phyloP scores from a whole-genome alignment of 1,284 basidiomycete genomes.

The Bjerkandera adusta region DNA sequence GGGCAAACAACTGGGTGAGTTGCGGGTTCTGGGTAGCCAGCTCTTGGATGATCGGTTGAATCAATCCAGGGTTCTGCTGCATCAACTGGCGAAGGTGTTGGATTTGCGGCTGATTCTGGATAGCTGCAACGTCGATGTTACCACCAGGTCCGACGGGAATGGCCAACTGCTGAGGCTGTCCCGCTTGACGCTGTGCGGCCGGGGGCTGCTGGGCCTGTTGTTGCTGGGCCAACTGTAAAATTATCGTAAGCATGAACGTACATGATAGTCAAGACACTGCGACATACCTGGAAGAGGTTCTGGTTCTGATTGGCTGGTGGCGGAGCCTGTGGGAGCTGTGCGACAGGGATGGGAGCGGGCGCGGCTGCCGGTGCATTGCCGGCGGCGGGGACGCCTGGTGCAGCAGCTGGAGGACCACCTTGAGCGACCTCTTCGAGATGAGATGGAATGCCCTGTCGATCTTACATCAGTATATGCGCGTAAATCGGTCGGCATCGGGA shows the following conservation, averaged over 20 bases:
- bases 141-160: constrained; percentile 32
- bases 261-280: neutral
- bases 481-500: constrained; percentile 17
- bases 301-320: constrained; percentile 39
- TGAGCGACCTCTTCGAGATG: constrained; percentile 51
- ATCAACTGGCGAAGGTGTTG: constrained; percentile 71
- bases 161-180: constrained; percentile 18
- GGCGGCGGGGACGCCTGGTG: constrained; percentile 38
- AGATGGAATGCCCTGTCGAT: constrained; percentile 77
- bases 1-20: constrained; percentile 62
- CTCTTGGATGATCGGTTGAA: constrained; percentile 85
- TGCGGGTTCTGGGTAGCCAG: constrained; percentile 73
- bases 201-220: constrained; percentile 40
- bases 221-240: constrained; percentile 64
- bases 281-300: constrained; percentile 74
- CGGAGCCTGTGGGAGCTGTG: constrained; percentile 31
- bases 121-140: constrained; percentile 45
- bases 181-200: constrained; percentile 15
- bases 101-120: constrained; percentile 64
- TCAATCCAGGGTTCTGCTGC: constrained; percentile 70
- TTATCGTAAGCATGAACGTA: constrained; percentile 11
- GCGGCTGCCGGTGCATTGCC: constrained; percentile 34
- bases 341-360: constrained; percentile 29
- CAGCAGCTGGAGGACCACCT: constrained; percentile 29
- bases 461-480: constrained; percentile 10